phyloP scores from a whole-genome alignment of 2,329 filamentous ascomycete species.

The Neoscytalidium dimidiatum region DNA sequence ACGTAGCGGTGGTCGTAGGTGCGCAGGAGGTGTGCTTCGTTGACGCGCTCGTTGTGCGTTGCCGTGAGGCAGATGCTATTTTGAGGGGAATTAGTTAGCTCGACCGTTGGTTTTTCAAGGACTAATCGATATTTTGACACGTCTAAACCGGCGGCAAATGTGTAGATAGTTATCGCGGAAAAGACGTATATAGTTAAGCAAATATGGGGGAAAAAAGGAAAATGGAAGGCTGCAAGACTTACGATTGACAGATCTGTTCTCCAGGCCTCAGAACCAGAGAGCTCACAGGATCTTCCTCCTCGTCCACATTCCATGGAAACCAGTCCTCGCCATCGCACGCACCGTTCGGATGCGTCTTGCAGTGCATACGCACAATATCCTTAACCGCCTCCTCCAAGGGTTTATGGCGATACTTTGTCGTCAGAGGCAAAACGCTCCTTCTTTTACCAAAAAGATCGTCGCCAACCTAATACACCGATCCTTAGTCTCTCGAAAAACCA shows the following conservation, averaged over 20 bases:
- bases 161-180: too few species aligned
- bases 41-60: slow-evolving; percentile 49
- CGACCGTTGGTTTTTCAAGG: background rate
- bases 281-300: slow-evolving; percentile 22
- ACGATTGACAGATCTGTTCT: slow-evolving; percentile 41
- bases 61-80: slow-evolving; percentile 51
- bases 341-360: slow-evolving; percentile 40
- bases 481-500: background rate
- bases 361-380: slow-evolving; percentile 47
- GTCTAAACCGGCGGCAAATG: too few species aligned
- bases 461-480: slow-evolving; percentile 35
- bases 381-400: slow-evolving; percentile 51
- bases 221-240: slow-evolving; percentile 21
- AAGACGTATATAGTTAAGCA: too few species aligned
- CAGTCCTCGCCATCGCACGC: slow-evolving; percentile 47
- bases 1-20: slow-evolving; percentile 51
- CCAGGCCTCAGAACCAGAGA: slow-evolving; percentile 5
- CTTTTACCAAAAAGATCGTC: slow-evolving; percentile 50
- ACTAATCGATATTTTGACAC: background rate
- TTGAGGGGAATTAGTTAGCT: background rate
- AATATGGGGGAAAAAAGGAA: background rate
- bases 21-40: slow-evolving; percentile 51
- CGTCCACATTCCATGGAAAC: slow-evolving; percentile 44
- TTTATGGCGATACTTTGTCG: slow-evolving; percentile 52
- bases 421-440: slow-evolving; percentile 46